Evolutionary conservation across 441 rosid species (phyloP).

Genomic region (Hura crepitans): DNA sequence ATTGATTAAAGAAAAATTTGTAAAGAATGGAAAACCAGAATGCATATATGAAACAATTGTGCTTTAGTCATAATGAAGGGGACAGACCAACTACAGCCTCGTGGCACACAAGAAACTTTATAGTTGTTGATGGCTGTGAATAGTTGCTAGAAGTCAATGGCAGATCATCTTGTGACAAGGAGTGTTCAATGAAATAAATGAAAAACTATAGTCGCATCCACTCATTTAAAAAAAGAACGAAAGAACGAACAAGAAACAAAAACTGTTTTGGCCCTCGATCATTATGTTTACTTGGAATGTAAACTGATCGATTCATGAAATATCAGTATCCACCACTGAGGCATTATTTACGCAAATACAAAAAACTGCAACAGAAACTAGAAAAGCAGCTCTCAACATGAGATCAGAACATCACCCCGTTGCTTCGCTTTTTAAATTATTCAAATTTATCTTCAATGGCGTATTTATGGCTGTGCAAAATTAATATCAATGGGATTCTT

Average conservation of each 20-base stretch:
- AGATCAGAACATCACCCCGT: background rate
- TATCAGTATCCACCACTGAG: background rate
- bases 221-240: background rate
- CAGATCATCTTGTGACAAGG: background rate
- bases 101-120: background rate
- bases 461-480: no score
- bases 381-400: background rate
- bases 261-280: background rate
- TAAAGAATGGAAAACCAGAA: background rate
- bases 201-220: background rate
- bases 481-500: background rate
- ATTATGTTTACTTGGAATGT: background rate
- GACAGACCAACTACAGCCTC: background rate
- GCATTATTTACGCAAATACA: background rate
- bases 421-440: background rate
- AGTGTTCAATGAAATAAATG: background rate
- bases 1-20: background rate
- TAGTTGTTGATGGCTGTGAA: background rate
- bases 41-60: background rate
- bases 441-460: background rate
- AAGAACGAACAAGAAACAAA: background rate
- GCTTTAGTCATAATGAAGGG: background rate
- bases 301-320: background rate
- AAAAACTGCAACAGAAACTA: background rate
- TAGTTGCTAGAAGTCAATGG: background rate